phyloP scores from a whole-genome alignment of 2,329 filamentous ascomycete genomes.

The Blastomyces parvus region DNA sequence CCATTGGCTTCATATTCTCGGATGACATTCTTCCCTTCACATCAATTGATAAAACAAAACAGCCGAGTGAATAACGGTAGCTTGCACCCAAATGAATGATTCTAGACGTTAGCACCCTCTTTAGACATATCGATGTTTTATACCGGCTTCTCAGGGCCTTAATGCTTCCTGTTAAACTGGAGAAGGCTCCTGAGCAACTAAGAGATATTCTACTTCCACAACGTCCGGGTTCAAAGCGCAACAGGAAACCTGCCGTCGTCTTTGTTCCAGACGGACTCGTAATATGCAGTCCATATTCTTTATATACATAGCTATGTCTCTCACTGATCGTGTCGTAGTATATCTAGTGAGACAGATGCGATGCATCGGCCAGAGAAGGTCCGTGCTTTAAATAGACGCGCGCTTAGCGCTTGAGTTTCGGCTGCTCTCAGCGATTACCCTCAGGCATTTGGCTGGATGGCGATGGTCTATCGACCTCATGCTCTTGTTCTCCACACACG shows the following conservation, averaged over 20 bases:
- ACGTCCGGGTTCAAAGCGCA: not conserved
- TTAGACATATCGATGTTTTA: not conserved
- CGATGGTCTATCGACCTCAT: not conserved
- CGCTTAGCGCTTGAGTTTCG: slow-evolving; percentile 1
- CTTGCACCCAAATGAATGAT: not conserved
- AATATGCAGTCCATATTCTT: not conserved
- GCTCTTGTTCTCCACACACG: not conserved
- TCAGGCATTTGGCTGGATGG: not conserved
- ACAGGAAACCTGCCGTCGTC: not conserved
- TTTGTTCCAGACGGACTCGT: not conserved
- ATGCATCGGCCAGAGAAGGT: too few relatives aligned
- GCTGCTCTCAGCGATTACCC: not conserved
- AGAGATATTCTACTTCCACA: not conserved
- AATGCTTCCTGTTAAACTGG: not conserved
- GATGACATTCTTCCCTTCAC: too few relatives aligned
- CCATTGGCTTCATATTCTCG: not conserved
- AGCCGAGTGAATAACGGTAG: not conserved
- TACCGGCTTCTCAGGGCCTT: not conserved
- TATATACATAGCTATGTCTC: not conserved
- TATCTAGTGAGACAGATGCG: not conserved
- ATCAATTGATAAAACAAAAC: not conserved
- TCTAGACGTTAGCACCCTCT: not conserved
- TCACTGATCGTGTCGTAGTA: slow-evolving; percentile 10
- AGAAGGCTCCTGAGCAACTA: not conserved
- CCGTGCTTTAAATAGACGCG: slow-evolving; percentile 1